These are phyloP conservation scores for Pseudogymnoascus sp. DNA, from an alignment of 2,329 filamentous ascomycete species.

Conservation along the genomic window DNA sequence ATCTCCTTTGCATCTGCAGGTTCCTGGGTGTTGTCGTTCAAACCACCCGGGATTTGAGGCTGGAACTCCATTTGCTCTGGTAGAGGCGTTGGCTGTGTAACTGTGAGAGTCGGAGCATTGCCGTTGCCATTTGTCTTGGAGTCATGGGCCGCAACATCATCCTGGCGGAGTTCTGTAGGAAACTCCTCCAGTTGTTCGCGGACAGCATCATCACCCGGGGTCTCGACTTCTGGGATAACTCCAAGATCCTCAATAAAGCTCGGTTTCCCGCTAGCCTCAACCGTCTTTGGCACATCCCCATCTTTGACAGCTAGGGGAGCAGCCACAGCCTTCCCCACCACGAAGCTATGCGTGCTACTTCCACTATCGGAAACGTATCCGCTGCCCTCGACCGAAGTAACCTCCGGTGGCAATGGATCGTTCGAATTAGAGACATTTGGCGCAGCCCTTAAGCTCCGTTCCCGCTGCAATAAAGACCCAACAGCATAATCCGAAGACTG, in stretches of 20 bases:
- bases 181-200: conserved; percentile 9
- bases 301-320: conserved; percentile 6
- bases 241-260: conserved; percentile 10
- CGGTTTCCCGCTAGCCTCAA: neutral
- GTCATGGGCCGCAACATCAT: neutral
- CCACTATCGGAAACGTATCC: conserved; percentile 57
- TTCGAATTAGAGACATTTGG: conserved; percentile 51
- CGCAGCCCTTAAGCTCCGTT: conserved; percentile 41
- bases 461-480: conserved; percentile 48
- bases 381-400: conserved; percentile 60
- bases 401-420: conserved; percentile 63
- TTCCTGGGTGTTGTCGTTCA: neutral
- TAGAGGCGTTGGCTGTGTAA: conserved; percentile 41
- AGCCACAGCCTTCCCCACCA: conserved; percentile 22
- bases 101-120: conserved; percentile 34
- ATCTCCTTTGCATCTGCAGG: conserved; percentile 31
- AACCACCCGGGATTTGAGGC: conserved; percentile 26
- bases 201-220: conserved; percentile 3
- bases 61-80: conserved; percentile 28
- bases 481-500: conserved; percentile 54
- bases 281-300: neutral
- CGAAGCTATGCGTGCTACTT: conserved; percentile 35
- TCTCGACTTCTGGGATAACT: conserved; percentile 6
- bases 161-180: neutral
- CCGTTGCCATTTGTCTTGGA: conserved; percentile 11